Conservation (phyloP, 2,329 filamentous ascomycete species). For the Penicillium aurantiogriseum region DNA sequence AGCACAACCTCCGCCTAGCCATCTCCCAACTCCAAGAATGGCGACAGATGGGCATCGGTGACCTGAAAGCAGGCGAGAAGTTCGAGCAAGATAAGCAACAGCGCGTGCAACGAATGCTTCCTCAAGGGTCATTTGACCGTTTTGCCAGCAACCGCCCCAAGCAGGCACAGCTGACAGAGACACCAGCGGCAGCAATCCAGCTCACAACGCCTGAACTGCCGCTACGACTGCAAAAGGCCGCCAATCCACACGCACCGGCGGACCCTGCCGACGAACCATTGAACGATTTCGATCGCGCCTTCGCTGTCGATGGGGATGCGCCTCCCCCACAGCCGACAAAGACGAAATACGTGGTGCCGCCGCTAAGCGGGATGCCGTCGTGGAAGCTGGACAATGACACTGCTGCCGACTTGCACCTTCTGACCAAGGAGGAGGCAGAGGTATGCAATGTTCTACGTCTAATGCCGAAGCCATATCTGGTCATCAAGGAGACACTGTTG, state of each 20-base stretch:
- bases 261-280: constrained; percentile 36
- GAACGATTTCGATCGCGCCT: constrained; percentile 55
- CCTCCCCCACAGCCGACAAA: constrained; percentile 44
- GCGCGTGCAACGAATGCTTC: constrained; percentile 63
- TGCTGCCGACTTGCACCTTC: constrained; percentile 74
- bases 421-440: constrained; percentile 80
- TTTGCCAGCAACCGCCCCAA: constrained; percentile 71
- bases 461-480: constrained; percentile 90
- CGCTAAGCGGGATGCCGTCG: constrained; percentile 46
- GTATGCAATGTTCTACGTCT: constrained; percentile 80
- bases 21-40: constrained; percentile 92
- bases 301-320: constrained; percentile 50
- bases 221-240: constrained; percentile 54
- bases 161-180: constrained; percentile 67
- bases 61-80: constrained; percentile 82
- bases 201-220: constrained; percentile 78
- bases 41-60: constrained; percentile 79
- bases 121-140: constrained; percentile 82
- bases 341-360: constrained; percentile 53
- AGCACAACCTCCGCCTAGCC: constrained; percentile 85
- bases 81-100: constrained; percentile 85
- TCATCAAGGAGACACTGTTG: constrained; percentile 89
- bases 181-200: constrained; percentile 70
- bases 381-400: constrained; percentile 72
- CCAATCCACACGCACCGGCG: constrained; percentile 28